These are phyloP conservation scores for Coemansia sp. DNA, from an alignment of 192 early-diverging fungal genomes.

Conservation along the genomic window DNA sequence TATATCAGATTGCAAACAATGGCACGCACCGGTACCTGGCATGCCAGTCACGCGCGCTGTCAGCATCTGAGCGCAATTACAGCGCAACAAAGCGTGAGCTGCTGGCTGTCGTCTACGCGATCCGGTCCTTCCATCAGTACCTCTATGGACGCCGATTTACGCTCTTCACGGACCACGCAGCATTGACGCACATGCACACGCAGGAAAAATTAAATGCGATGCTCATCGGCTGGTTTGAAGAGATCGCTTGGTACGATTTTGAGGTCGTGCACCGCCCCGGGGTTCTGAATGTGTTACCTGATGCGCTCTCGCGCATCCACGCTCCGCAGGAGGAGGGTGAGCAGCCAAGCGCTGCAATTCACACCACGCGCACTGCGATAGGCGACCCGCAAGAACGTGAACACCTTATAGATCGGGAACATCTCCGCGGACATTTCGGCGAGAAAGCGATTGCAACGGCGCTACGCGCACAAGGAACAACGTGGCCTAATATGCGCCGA, in stretches of 20 bases:
- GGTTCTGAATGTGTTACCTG: neutral
- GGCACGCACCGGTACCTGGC: neutral
- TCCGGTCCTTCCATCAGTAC: slow-evolving; percentile 22
- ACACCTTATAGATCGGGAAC: neutral
- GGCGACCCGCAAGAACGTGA: neutral
- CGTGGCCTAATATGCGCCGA: too few relatives aligned
- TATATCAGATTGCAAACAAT: slow-evolving; percentile 1
- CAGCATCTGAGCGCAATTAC: neutral
- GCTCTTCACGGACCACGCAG: slow-evolving; percentile 36
- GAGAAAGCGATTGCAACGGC: too few relatives aligned
- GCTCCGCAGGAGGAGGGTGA: neutral
- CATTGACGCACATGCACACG: slow-evolving; percentile 21
- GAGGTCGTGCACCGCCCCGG: neutral
- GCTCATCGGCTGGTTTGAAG: too few relatives aligned
- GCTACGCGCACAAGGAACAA: too few relatives aligned
- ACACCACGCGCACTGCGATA: too few relatives aligned
- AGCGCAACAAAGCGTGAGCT: neutral
- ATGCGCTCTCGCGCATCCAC: neutral
- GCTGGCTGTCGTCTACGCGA: neutral
- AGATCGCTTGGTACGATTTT: too few relatives aligned
- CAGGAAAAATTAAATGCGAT: neutral
- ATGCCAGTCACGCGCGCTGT: too few relatives aligned
- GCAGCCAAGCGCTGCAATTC: too few relatives aligned
- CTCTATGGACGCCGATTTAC: slow-evolving; percentile 31
- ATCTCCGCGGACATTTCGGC: too few relatives aligned